These are phyloP conservation scores for Fusarium sp. DNA, from an alignment of 2,329 filamentous ascomycete genomes.

Conservation along the genomic window DNA sequence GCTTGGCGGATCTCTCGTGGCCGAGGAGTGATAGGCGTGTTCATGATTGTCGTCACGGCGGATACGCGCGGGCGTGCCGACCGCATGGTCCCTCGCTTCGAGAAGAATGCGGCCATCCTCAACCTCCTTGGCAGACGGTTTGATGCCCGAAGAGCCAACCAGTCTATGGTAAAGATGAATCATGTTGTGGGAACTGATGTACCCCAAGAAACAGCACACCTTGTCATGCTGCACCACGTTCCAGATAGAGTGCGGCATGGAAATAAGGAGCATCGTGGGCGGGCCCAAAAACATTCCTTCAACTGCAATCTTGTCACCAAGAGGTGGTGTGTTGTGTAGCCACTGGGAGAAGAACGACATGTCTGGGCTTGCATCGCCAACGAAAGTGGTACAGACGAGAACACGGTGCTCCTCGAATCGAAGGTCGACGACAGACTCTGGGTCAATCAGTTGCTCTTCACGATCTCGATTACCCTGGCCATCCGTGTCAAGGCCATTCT, in stretches of 20 bases:
- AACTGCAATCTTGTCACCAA: conserved; percentile 70
- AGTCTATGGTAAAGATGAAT: conserved; percentile 72
- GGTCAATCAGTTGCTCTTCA: conserved; percentile 59
- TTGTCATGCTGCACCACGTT: conserved; percentile 74
- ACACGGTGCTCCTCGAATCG: conserved; percentile 73
- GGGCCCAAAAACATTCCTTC: conserved; percentile 77
- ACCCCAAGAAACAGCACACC: conserved; percentile 74
- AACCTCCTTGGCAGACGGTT: conserved; percentile 63
- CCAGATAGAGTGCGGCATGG: conserved; percentile 74
- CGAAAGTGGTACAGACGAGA: conserved; percentile 75
- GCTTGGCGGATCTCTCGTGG: conserved; percentile 39
- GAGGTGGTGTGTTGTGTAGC: conserved; percentile 69
- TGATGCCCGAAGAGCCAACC: conserved; percentile 59
- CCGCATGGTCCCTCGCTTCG: conserved; percentile 63
- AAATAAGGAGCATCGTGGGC: conserved; percentile 74
- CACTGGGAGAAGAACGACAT: conserved; percentile 76
- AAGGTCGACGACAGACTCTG: conserved; percentile 64
- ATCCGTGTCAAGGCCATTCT: conserved; percentile 46
- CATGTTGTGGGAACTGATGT: conserved; percentile 76
- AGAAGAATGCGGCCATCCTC: conserved; percentile 70
- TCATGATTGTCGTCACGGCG: conserved; percentile 48
- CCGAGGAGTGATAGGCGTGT: conserved; percentile 40
- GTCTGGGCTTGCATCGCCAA: conserved; percentile 73
- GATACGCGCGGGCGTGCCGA: conserved; percentile 49
- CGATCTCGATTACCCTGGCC: conserved; percentile 37